Evolutionary conservation across 2,329 filamentous ascomycete species (phyloP).

Genomic region (Zymoseptoria ardabiliae): DNA sequence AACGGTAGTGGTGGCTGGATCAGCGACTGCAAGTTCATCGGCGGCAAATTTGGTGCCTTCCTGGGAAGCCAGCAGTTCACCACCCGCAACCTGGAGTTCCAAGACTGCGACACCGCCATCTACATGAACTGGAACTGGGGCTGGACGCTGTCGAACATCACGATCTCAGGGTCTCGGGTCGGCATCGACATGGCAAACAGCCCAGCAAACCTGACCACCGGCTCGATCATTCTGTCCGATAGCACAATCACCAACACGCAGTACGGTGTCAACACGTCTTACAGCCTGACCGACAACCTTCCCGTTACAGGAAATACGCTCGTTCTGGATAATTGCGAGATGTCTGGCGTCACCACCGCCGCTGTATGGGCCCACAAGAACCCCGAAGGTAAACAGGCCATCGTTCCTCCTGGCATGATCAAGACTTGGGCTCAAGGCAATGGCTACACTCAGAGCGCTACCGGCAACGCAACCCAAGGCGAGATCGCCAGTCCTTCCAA

Average conservation of each 20-base stretch:
- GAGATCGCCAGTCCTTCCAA: constrained; percentile 9
- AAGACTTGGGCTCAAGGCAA: constrained; percentile 73
- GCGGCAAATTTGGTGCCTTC: constrained; percentile 53
- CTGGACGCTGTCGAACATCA: constrained; percentile 42
- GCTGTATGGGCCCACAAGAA: constrained; percentile 56
- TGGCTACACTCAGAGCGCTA: constrained; percentile 51
- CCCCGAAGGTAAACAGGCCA: constrained; percentile 35
- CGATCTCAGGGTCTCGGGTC: constrained; percentile 40
- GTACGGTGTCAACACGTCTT: constrained; percentile 70
- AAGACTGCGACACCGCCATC: constrained; percentile 42
- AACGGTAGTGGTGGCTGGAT: constrained; percentile 41
- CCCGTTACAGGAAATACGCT: constrained; percentile 70
- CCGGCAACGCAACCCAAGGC: constrained; percentile 30
- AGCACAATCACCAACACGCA: constrained; percentile 69
- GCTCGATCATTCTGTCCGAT: constrained; percentile 77
- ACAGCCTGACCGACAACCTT: constrained; percentile 54
- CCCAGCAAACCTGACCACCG: constrained; percentile 49
- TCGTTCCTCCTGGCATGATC: constrained; percentile 66
- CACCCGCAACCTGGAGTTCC: constrained; percentile 45
- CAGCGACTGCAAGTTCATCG: constrained; percentile 52
- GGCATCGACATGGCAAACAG: constrained; percentile 45
- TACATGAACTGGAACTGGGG: constrained; percentile 51
- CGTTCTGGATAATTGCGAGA: constrained; percentile 84
- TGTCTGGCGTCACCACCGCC: constrained; percentile 55
- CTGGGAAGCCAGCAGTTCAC: constrained; percentile 60